Base-by-base conservation (phyloP, 1,139 yeast species). In the Chernovozyma aurita region DNA sequence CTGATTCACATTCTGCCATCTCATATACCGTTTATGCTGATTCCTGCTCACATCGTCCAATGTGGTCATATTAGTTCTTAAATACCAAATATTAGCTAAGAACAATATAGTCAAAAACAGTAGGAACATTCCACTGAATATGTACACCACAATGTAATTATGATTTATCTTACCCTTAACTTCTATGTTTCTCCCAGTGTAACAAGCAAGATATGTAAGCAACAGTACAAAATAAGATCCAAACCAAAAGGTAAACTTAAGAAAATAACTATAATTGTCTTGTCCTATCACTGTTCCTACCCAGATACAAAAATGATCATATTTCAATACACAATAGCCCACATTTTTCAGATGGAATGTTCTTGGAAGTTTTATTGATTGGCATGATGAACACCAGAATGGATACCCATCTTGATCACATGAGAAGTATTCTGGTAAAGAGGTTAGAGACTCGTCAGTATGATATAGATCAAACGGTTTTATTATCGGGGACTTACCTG, bases 231-330 rank as follows among this genome's bases (percentile, higher is more conserved):
- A 68, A 37, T 59, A 57, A 1, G 48, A 14, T 25, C 59, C 48
- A 31, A 65, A 61, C 54, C 63, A 61, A 6, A 62, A 33, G 29
- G 70, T 49, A 46, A 70, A 78, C 42, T 72, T 73, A n/a, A 76
- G 37, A 44, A 82, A 83, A 15, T 59, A 55, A 26, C 65, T 42
- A 48, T 76, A 78, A 52, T 83, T 83, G 30, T 54, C 48, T 39
- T 69, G 65, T 0, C 86, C 88, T 20, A 83, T 67, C 2, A 71
- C 70, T 0, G 64, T 52, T 0, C 87, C 87, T 3, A 82, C 54
- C 78, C 81, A 80, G 3, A 74, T 45, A 51, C 92, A 83, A 47
- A 65, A 77, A 51, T 83, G 92, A 50, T 83, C 92, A 50, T 77
- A 76, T 39, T 71, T 63, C 1, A 78, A 71, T 0, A 80, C 71